Percentiles rank a stretch among this genome's conserved stretches.
phyloP scores from a whole-genome alignment of 768 basidiomycete genomes.

The Termitomyces sp. region DNA sequence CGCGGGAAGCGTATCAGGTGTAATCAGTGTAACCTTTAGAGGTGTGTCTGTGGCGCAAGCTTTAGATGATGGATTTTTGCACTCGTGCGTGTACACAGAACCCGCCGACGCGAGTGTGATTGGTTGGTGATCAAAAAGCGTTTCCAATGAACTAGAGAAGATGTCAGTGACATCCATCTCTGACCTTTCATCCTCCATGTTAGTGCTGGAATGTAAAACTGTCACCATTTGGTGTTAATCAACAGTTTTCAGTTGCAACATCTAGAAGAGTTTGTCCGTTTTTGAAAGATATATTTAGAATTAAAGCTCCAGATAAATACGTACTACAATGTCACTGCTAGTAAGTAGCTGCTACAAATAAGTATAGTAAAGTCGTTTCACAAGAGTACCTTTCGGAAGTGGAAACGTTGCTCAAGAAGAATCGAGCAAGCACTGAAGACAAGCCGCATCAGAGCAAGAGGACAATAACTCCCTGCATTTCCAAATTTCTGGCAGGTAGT shows the following conservation, averaged over 20 bases:
- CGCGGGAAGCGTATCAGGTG: slow-evolving; percentile 58
- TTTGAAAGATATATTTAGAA: slow-evolving; percentile 5
- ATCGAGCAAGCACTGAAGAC: neutral
- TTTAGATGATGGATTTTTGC: slow-evolving; percentile 13
- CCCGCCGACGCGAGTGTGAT: slow-evolving; percentile 56
- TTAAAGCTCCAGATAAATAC: slow-evolving; percentile 7
- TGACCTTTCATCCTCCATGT: slow-evolving; percentile 7
- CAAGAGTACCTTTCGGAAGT: neutral
- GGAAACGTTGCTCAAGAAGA: neutral
- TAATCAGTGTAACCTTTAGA: slow-evolving; percentile 36
- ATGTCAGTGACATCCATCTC: slow-evolving; percentile 55
- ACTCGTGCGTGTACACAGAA: slow-evolving; percentile 41
- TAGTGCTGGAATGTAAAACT: neutral
- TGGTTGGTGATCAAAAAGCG: slow-evolving; percentile 56
- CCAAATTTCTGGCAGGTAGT: neutral
- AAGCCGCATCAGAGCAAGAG: neutral
- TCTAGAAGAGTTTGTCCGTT: neutral
- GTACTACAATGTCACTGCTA: neutral
- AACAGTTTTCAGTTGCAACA: neutral
- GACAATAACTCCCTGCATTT: neutral
- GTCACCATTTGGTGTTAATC: neutral
- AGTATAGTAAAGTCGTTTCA: neutral
- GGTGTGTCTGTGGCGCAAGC: slow-evolving; percentile 9
- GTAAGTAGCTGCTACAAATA: neutral
- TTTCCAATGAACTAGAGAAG: slow-evolving; percentile 56